Evolutionary conservation across 345 rosid species (phyloP).

Genomic region (Fremontodendron californicum): DNA sequence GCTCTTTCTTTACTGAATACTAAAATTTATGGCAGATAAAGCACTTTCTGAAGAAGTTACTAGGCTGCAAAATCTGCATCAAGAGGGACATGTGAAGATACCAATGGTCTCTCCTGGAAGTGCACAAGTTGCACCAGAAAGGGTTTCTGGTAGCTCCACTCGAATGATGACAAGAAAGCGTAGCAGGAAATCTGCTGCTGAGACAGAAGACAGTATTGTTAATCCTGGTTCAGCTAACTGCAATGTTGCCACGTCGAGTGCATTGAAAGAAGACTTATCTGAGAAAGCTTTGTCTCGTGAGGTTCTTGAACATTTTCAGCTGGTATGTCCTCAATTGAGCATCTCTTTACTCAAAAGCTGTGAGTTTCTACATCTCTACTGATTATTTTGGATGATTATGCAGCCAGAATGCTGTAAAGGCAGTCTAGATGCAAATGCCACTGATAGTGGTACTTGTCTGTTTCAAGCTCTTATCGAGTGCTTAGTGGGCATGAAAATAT

Average conservation of each 20-base stretch:
- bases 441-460: conserved; percentile 33
- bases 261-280: conserved; percentile 18
- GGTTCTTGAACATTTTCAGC: conserved; percentile 27
- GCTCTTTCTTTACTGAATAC: conserved; percentile 12
- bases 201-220: conserved; percentile 17
- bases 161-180: conserved; percentile 46
- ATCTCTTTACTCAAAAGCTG: not conserved
- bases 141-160: conserved; percentile 16
- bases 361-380: conserved; percentile 3
- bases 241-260: conserved; percentile 22
- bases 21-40: conserved; percentile 44
- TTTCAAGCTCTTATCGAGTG: conserved; percentile 70
- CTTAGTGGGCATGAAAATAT: conserved; percentile 66
- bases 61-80: conserved; percentile 49
- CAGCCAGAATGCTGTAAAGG: conserved; percentile 55
- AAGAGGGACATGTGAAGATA: conserved; percentile 28
- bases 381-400: conserved; percentile 24
- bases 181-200: conserved; percentile 30
- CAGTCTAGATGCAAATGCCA: conserved; percentile 18
- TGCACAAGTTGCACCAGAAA: conserved; percentile 33
- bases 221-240: conserved; percentile 21
- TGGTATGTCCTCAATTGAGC: conserved; percentile 27
- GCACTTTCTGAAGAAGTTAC: conserved; percentile 62
- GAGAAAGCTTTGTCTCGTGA: conserved; percentile 13
- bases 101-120: conserved; percentile 30